A percentile compares a stretch with the other conserved stretches of the same genome.
These are phyloP conservation scores for Aspergillus baeticus DNA, from an alignment of 495 filamentous ascomycete genomes.

Conservation along the genomic window DNA sequence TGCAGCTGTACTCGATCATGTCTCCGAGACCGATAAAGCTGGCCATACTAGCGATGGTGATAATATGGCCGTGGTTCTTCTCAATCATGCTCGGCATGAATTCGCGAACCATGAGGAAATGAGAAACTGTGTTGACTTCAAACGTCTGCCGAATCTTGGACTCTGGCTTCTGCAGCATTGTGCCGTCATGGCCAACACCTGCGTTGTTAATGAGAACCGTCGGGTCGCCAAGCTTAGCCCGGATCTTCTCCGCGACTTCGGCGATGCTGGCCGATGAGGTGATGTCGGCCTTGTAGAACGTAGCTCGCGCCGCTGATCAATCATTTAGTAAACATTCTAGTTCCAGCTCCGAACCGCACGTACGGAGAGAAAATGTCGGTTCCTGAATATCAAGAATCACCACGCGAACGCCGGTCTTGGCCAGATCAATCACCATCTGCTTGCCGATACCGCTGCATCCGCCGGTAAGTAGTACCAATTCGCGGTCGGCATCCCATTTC, in stretches of 20 bases:
- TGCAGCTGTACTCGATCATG: conserved; percentile 53
- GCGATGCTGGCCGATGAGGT: conserved; percentile 46
- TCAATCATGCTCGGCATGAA: conserved; percentile 62
- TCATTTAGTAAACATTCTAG: background rate
- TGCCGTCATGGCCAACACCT: conserved; percentile 46
- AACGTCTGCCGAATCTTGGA: conserved; percentile 49
- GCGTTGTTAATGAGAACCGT: conserved; percentile 64
- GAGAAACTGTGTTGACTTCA: conserved; percentile 59
- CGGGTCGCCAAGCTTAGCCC: conserved; percentile 45
- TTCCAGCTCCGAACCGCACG: background rate
- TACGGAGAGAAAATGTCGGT: conserved; percentile 32
- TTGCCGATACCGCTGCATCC: conserved; percentile 58
- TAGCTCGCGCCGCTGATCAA: conserved; percentile 32
- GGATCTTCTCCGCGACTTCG: conserved; percentile 44
- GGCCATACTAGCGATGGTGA: conserved; percentile 56
- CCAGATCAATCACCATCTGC: conserved; percentile 45
- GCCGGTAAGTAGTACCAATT: conserved; percentile 59
- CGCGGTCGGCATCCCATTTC: conserved; percentile 43
- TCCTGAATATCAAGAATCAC: conserved; percentile 51
- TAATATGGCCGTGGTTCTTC: conserved; percentile 59
- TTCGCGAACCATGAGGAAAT: conserved; percentile 57
- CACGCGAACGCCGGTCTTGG: conserved; percentile 46
- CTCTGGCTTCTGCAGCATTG: conserved; percentile 49
- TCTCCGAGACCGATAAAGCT: conserved; percentile 49
- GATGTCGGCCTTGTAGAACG: conserved; percentile 53